A percentile compares a stretch with the other conserved stretches of the same genome.
Conservation (phyloP, 2,329 filamentous ascomycete genomes). For the Aureobasidium sp. region DNA sequence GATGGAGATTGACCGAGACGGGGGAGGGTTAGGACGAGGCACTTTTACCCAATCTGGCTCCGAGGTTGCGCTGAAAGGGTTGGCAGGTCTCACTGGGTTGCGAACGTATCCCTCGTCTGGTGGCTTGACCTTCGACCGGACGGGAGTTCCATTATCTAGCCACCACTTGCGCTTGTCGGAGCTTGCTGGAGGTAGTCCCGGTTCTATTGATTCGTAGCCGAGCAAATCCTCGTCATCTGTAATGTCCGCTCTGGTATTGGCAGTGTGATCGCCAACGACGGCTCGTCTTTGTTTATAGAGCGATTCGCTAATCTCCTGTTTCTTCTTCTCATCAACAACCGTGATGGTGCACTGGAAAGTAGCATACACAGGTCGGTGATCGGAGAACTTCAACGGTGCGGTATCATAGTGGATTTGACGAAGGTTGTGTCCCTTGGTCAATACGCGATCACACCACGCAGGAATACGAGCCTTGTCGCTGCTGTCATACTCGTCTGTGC, state of each 20-base stretch:
- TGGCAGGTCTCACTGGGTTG: slow-evolving; percentile 68
- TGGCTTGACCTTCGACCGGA: slow-evolving; percentile 63
- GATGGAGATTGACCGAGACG: slow-evolving; percentile 20
- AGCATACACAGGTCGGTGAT: slow-evolving; percentile 92
- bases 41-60: slow-evolving; percentile 77
- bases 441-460: slow-evolving; percentile 91
- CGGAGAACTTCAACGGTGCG: slow-evolving; percentile 80
- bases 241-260: slow-evolving; percentile 51
- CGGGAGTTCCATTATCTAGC: slow-evolving; percentile 61
- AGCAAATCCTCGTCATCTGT: slow-evolving; percentile 72
- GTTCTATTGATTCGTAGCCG: slow-evolving; percentile 75
- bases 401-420: slow-evolving; percentile 76
- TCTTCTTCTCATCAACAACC: slow-evolving; percentile 67
- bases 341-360: slow-evolving; percentile 78
- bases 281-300: slow-evolving; percentile 64
- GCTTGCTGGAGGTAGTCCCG: slow-evolving; percentile 60
- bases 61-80: slow-evolving; percentile 68
- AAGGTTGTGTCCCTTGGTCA: slow-evolving; percentile 78
- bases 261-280: slow-evolving; percentile 58
- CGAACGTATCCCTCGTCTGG: slow-evolving; percentile 57
- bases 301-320: slow-evolving; percentile 64
- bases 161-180: slow-evolving; percentile 59
- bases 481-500: slow-evolving; percentile 81
- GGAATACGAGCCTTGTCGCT: slow-evolving; percentile 94
- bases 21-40: slow-evolving; percentile 25